Percentiles rank a stretch among this genome's conserved stretches.
These are phyloP conservation scores for Coffea eugenioides DNA, from an alignment of 257 asterid genomes.

Conservation along the genomic window DNA sequence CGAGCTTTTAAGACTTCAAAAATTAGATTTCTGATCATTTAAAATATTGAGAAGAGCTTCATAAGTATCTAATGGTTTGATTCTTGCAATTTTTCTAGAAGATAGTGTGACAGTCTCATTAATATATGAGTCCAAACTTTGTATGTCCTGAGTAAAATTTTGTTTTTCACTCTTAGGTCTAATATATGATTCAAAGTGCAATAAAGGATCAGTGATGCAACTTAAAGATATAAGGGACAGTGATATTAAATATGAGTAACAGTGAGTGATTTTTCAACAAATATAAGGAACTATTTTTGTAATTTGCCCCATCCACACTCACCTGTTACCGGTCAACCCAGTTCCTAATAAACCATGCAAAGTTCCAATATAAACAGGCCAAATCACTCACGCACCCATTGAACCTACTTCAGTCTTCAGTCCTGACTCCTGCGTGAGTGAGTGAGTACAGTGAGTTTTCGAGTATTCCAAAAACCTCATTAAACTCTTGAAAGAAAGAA, in stretches of 20 bases:
- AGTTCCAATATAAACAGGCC: conserved; percentile 25
- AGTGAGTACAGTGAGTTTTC: no score
- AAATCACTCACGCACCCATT: background rate
- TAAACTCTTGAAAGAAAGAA: background rate
- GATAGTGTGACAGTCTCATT: no score
- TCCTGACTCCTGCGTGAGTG: background rate
- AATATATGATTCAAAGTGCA: background rate
- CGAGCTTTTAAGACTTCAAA: no score
- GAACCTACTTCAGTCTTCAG: no score
- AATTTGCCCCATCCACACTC: background rate
- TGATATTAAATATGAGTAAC: background rate
- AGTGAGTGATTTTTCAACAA: background rate
- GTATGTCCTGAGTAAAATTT: no score
- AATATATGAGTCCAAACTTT: background rate
- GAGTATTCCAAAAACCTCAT: background rate
- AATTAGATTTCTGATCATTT: background rate
- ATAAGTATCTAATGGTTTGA: no score
- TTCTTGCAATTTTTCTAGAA: no score
- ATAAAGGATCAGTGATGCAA: background rate
- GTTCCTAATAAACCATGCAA: conserved; percentile 22
- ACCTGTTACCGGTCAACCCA: conserved; percentile 28
- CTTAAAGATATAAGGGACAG: background rate
- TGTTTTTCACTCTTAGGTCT: no score
- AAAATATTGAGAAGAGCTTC: no score
- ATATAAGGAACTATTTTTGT: background rate